phyloP scores from a whole-genome alignment of 495 filamentous ascomycete species.

The Penicillium coffeae region DNA sequence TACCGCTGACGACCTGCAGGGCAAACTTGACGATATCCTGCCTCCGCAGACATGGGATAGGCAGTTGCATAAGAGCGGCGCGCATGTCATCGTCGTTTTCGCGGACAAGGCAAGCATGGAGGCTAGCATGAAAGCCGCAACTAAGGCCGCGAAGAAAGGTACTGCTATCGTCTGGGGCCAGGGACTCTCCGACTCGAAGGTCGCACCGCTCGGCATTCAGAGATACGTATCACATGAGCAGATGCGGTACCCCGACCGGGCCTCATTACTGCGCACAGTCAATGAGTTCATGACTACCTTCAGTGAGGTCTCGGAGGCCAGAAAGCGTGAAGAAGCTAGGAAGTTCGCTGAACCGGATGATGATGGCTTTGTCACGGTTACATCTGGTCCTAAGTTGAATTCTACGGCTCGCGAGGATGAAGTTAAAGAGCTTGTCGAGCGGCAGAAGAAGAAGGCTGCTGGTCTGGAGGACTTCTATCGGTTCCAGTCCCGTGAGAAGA shows the following conservation, averaged over 20 bases:
- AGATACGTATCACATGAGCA: slow-evolving; percentile 61
- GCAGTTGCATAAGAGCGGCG: slow-evolving; percentile 65
- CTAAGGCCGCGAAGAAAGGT: slow-evolving; percentile 54
- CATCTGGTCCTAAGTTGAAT: slow-evolving; percentile 65
- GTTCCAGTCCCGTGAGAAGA: slow-evolving; percentile 86
- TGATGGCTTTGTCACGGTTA: slow-evolving; percentile 93
- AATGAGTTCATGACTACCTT: slow-evolving; percentile 81
- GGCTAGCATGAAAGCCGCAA: slow-evolving; percentile 66
- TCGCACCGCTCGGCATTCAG: slow-evolving; percentile 54
- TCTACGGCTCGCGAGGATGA: slow-evolving; percentile 71
- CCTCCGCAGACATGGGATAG: slow-evolving; percentile 73
- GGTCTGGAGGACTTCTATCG: slow-evolving; percentile 82
- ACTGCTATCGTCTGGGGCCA: slow-evolving; percentile 57
- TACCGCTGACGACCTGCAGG: slow-evolving; percentile 48
- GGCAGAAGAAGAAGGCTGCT: slow-evolving; percentile 67
- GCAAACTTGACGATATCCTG: slow-evolving; percentile 46
- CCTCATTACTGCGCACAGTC: slow-evolving; percentile 60
- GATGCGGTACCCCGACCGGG: slow-evolving; percentile 64
- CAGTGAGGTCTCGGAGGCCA: slow-evolving; percentile 60
- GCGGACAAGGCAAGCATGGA: slow-evolving; percentile 75
- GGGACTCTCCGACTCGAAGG: slow-evolving; percentile 45
- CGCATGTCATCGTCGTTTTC: slow-evolving; percentile 74
- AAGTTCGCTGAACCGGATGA: slow-evolving; percentile 77
- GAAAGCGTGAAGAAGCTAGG: slow-evolving; percentile 57
- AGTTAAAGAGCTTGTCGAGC: slow-evolving; percentile 64